phyloP scores from a whole-genome alignment of 257 asterid genomes.

The Plantago elongata region DNA sequence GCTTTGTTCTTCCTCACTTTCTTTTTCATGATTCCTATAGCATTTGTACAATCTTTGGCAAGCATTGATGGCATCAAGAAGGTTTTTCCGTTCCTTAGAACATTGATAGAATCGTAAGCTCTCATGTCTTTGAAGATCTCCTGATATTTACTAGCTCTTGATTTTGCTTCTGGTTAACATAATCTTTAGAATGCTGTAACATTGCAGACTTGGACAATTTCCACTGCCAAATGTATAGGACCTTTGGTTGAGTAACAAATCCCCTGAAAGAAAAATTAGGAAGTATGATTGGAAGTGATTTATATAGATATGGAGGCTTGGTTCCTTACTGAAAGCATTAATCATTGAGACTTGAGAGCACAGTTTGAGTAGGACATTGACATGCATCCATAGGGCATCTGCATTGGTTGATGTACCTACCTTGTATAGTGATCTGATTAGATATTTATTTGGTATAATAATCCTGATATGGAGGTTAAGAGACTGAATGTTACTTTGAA shows the following conservation, averaged over 20 bases:
- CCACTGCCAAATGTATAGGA: too few relatives aligned
- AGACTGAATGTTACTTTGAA: not conserved
- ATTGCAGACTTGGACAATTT: too few relatives aligned
- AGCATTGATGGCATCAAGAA: slow-evolving; percentile 67
- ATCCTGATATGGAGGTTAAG: too few relatives aligned
- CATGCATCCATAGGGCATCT: not conserved
- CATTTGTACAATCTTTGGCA: slow-evolving; percentile 79
- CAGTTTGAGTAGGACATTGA: not conserved
- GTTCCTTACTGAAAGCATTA: not conserved
- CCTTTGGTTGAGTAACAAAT: too few relatives aligned
- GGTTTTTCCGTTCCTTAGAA: slow-evolving; percentile 65
- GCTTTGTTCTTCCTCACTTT: slow-evolving; percentile 72
- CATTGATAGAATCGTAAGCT: slow-evolving; percentile 50
- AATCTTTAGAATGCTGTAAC: not conserved
- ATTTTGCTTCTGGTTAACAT: not conserved
- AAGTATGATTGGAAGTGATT: not conserved
- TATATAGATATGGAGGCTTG: not conserved
- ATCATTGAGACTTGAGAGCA: not conserved
- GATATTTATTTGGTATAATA: too few relatives aligned
- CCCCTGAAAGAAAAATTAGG: not conserved
- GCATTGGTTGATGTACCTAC: too few relatives aligned
- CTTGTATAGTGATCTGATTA: too few relatives aligned
- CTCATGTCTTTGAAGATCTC: not conserved
- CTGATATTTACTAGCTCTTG: not conserved
- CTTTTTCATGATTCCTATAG: slow-evolving; percentile 87